Conservation (phyloP, 2,329 filamentous ascomycete genomes). For the Chaetomium sp. region DNA sequence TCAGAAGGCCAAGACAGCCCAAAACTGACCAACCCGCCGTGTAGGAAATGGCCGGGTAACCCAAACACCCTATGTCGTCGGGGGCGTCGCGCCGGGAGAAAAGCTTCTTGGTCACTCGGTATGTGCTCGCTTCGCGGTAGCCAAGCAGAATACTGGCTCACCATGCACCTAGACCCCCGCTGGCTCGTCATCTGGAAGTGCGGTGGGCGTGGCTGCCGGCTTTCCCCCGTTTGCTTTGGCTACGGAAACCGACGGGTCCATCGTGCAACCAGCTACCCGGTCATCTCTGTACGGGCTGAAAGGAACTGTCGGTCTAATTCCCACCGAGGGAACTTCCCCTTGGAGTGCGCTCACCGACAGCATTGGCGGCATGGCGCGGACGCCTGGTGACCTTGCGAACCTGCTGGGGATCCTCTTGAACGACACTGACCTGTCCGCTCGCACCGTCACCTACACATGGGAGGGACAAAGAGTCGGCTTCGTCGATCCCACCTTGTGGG, state of each 20-base stretch:
- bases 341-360: neutral
- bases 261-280: neutral
- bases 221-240: neutral
- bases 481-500: too few relatives aligned
- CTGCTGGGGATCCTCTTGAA: neutral
- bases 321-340: neutral
- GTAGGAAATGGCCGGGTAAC: too few relatives aligned
- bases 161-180: neutral
- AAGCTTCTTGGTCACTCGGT: too few relatives aligned
- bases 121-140: too few relatives aligned
- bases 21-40: too few relatives aligned
- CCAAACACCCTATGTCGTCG: too few relatives aligned
- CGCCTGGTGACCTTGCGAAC: neutral
- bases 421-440: neutral
- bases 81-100: too few relatives aligned
- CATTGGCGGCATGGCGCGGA: neutral
- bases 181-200: neutral
- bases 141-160: neutral
- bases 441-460: too few relatives aligned
- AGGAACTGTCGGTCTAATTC: neutral
- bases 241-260: neutral
- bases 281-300: neutral
- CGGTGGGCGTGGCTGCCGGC: neutral
- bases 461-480: too few relatives aligned
- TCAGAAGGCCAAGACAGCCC: too few relatives aligned